Conservation (phyloP, 371 early-diverging fungal genomes). For the Syncephalastrum racemosum region DNA sequence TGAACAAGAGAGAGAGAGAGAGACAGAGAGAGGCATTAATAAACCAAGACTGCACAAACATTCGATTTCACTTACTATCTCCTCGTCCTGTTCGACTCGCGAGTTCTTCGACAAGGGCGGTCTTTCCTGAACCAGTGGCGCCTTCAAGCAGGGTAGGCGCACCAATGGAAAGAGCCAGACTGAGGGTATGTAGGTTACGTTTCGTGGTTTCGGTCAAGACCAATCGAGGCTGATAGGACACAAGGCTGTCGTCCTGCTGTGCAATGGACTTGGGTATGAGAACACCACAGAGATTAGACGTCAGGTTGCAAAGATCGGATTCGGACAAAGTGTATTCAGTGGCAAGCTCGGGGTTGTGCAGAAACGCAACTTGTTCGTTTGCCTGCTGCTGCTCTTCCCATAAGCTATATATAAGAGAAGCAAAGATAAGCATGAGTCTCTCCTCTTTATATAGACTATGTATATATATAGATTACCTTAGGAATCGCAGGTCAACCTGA, state of each 20-base stretch:
- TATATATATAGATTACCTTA: slow-evolving; percentile 27
- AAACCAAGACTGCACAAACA: background rate
- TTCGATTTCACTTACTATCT: slow-evolving; percentile 20
- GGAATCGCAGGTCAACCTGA: slow-evolving; percentile 45
- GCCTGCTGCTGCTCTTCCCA: slow-evolving; percentile 46
- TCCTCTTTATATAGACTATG: background rate
- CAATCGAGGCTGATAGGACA: slow-evolving; percentile 40
- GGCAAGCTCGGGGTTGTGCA: slow-evolving; percentile 40
- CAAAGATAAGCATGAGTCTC: background rate
- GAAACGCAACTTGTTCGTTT: slow-evolving; percentile 32
- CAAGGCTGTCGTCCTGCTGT: slow-evolving; percentile 8
- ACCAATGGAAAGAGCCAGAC: slow-evolving; percentile 82
- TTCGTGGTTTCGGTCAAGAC: slow-evolving; percentile 76
- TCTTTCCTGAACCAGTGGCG: slow-evolving; percentile 95
- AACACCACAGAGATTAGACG: slow-evolving; percentile 68
- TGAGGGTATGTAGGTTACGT: slow-evolving; percentile 73
- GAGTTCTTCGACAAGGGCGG: slow-evolving; percentile 89
- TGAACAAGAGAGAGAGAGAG: too few species aligned
- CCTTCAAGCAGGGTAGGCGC: slow-evolving; percentile 94
- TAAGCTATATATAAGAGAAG: slow-evolving; percentile 21
- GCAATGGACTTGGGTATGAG: slow-evolving; percentile 43
- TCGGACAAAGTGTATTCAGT: slow-evolving; percentile 27
- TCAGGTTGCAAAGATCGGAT: slow-evolving; percentile 53
- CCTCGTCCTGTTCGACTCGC: slow-evolving; percentile 72
- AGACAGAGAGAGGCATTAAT: too few species aligned